These are phyloP conservation scores for Piper betle DNA, from an alignment of 164 flowering plant species.

Conservation along the genomic window DNA sequence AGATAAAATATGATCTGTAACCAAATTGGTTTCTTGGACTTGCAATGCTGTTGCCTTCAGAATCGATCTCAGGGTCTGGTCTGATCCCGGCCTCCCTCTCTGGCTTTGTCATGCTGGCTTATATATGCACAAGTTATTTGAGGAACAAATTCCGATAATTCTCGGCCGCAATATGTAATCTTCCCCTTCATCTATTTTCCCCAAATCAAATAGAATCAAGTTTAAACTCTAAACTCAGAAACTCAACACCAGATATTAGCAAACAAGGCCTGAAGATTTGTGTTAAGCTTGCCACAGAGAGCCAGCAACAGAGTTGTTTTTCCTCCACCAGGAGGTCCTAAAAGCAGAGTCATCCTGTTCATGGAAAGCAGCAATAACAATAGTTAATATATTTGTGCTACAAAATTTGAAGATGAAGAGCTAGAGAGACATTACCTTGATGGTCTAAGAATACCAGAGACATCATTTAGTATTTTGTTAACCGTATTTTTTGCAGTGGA, in stretches of 20 bases:
- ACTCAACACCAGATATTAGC: neutral
- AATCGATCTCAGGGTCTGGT: conserved; percentile 58
- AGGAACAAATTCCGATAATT: conserved; percentile 42
- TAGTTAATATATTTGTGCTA: too few relatives aligned
- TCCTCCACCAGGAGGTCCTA: conserved; percentile 47
- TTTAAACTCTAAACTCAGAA: neutral
- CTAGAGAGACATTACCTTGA: conserved; percentile 27
- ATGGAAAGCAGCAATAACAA: neutral
- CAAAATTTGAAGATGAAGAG: neutral
- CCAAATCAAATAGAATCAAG: neutral
- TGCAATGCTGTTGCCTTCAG: conserved; percentile 54
- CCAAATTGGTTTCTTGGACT: conserved; percentile 41
- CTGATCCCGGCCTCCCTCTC: conserved; percentile 43
- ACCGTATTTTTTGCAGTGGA: conserved; percentile 32
- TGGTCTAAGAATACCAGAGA: conserved; percentile 42
- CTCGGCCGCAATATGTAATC: conserved; percentile 50
- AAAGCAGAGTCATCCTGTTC: conserved; percentile 25
- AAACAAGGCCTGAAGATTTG: conserved; percentile 18
- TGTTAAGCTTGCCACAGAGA: conserved; percentile 34
- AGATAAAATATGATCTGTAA: conserved; percentile 31
- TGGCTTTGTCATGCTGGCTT: conserved; percentile 54
- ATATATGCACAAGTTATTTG: conserved; percentile 57
- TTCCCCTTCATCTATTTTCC: conserved; percentile 31
- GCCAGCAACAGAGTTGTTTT: conserved; percentile 38
- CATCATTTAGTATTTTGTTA: conserved; percentile 37